A percentile compares a stretch with the other conserved stretches of the same genome.
Evolutionary conservation across 495 filamentous ascomycete species (phyloP).

Genomic region (Aspergillus cavernicola): DNA sequence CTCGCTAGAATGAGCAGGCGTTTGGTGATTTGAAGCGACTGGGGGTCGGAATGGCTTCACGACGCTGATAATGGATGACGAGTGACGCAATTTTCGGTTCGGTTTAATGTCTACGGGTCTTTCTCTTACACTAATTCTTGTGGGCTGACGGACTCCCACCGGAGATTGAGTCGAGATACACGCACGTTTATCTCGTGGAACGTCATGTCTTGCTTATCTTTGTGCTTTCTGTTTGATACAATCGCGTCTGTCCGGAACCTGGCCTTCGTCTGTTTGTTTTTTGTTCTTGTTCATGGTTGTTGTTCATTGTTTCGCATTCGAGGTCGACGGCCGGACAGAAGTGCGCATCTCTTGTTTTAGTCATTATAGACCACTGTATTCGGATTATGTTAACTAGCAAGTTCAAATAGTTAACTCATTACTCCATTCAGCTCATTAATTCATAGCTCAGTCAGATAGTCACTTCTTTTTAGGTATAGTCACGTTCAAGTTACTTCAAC

Average conservation of each 20-base stretch:
- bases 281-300: conserved; percentile 12
- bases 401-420: no score
- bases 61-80: conserved; percentile 11
- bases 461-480: background rate
- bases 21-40: conserved; percentile 16
- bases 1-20: conserved; percentile 22
- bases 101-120: conserved; percentile 12
- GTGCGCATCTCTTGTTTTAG: conserved; percentile 44
- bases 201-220: conserved; percentile 13
- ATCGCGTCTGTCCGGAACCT: conserved; percentile 46
- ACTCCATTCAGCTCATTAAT: no score
- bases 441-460: no score
- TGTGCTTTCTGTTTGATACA: conserved; percentile 35
- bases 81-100: conserved; percentile 16
- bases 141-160: background rate
- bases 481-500: background rate
- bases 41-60: conserved; percentile 9
- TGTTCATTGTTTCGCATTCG: conserved; percentile 23
- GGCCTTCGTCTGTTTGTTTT: conserved; percentile 23
- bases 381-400: no score
- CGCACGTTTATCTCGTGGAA: background rate
- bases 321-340: conserved; percentile 42
- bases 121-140: background rate
- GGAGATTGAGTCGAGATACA: background rate
- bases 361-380: background rate